phyloP scores from a whole-genome alignment of 2,329 filamentous ascomycete species.

The Aspergillus piperis region DNA sequence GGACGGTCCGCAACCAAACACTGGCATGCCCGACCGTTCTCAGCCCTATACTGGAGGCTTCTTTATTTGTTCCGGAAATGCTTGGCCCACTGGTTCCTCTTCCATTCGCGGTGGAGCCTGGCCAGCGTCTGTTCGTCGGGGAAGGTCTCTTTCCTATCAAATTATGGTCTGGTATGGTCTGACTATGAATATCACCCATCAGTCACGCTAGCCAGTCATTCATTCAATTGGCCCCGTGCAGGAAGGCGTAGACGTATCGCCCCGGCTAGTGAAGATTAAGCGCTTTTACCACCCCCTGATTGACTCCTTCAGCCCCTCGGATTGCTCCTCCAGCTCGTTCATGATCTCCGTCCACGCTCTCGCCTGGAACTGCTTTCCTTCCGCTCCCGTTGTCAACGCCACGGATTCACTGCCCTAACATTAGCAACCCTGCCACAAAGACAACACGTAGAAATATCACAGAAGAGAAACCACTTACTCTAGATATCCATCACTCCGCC shows the following conservation, averaged over 20 bases:
- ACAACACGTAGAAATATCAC: neutral
- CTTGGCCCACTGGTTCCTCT: conserved; percentile 13
- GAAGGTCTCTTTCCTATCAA: neutral
- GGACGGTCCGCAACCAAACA: neutral
- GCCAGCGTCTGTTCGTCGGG: neutral
- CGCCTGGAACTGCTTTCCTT: conserved; percentile 39
- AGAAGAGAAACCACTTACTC: conserved; percentile 31
- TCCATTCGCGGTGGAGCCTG: conserved; percentile 5
- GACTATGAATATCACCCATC: neutral
- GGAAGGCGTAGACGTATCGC: neutral
- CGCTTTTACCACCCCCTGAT: conserved; percentile 8
- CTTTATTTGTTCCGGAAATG: conserved; percentile 2
- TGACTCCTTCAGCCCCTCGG: conserved; percentile 22
- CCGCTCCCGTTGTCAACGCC: conserved; percentile 33
- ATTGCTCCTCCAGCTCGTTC: conserved; percentile 32
- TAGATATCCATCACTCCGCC: conserved; percentile 44
- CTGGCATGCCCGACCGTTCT: neutral
- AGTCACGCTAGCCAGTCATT: neutral
- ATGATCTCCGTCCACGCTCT: conserved; percentile 47
- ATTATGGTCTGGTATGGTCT: neutral
- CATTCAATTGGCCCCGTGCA: neutral
- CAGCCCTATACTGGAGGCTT: conserved; percentile 3
- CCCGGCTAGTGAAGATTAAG: neutral
- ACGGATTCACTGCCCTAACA: conserved; percentile 32
- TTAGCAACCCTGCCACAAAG: conserved; percentile 14